phyloP scores from a whole-genome alignment of 306 rosid genomes.

The Cajanus cajan region DNA sequence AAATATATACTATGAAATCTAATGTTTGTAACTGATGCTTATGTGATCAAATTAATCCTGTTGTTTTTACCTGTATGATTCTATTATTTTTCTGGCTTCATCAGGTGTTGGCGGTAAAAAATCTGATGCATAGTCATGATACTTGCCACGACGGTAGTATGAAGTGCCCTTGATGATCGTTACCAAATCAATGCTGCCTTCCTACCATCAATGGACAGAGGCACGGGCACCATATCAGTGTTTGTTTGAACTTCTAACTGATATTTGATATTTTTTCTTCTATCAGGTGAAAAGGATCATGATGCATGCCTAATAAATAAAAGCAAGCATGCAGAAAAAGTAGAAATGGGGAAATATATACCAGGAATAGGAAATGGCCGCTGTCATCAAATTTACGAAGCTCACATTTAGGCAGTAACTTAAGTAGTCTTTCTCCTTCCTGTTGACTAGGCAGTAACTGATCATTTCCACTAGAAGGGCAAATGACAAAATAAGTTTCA shows the following conservation, averaged over 20 bases:
- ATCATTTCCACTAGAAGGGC: conserved; percentile 64
- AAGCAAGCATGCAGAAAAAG: background rate
- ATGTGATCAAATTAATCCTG: conserved; percentile 1
- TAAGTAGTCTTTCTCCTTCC: conserved; percentile 61
- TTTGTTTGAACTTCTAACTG: background rate
- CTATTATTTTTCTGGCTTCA: conserved; percentile 41
- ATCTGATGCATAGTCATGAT: conserved; percentile 62
- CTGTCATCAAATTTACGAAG: conserved; percentile 56
- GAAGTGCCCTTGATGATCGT: conserved; percentile 59
- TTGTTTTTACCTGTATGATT: conserved; percentile 45
- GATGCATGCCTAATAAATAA: background rate
- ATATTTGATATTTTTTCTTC: background rate
- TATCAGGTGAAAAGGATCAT: background rate
- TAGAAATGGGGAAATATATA: conserved; percentile 36
- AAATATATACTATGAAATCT: background rate
- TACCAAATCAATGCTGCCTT: conserved; percentile 61
- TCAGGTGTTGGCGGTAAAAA: conserved; percentile 62
- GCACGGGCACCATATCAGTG: background rate
- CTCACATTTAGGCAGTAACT: conserved; percentile 49
- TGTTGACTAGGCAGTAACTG: conserved; percentile 63
- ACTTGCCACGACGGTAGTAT: conserved; percentile 69
- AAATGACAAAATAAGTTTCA: conserved; percentile 30
- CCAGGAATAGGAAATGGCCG: conserved; percentile 85
- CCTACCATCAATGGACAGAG: conserved; percentile 46
- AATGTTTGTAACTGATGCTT: background rate